Percentiles rank a stretch among this genome's conserved stretches.
Evolutionary conservation across 371 early-diverging fungal genomes (phyloP).

Genomic region (Mucor plumbeus): DNA sequence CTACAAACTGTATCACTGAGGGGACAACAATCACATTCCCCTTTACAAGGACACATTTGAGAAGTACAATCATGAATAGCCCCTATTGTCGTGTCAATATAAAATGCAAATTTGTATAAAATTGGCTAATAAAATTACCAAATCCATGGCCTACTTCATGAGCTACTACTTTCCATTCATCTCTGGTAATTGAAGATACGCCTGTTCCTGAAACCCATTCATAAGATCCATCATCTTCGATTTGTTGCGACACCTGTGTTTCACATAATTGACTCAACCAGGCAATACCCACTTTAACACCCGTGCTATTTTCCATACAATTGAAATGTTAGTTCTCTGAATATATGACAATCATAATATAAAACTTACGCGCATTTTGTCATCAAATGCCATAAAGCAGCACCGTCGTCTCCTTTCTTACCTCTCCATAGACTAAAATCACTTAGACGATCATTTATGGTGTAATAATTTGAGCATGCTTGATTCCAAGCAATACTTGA

Average conservation of each 20-base stretch:
- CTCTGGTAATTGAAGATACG: constrained; percentile 82
- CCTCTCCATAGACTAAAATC: constrained; percentile 94
- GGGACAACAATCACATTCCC: constrained; percentile 76
- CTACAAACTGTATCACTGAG: constrained; percentile 74
- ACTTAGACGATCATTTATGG: constrained; percentile 80
- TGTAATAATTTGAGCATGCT: constrained; percentile 71
- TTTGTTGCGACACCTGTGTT: constrained; percentile 56
- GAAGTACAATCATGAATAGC: constrained; percentile 75
- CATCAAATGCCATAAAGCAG: constrained; percentile 94
- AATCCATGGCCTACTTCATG: constrained; percentile 95
- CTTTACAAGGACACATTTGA: constrained; percentile 63
- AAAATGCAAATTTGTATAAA: constrained; percentile 4
- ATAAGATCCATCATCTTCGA: constrained; percentile 49
- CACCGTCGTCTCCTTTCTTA: constrained; percentile 65
- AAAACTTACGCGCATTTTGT: constrained; percentile 74
- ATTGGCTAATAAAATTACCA: constrained; percentile 40
- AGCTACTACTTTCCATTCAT: constrained; percentile 96
- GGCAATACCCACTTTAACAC: constrained; percentile 91
- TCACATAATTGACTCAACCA: constrained; percentile 88
- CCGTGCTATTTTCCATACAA: constrained; percentile 52
- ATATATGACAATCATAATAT: too few relatives aligned
- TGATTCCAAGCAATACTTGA: constrained; percentile 77
- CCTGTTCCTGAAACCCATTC: constrained; percentile 84
- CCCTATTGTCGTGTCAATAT: constrained; percentile 17
- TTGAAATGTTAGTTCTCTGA: background rate